Evolutionary conservation across 805 yeast species (phyloP).

Genomic region (Ogataea polymorpha): DNA sequence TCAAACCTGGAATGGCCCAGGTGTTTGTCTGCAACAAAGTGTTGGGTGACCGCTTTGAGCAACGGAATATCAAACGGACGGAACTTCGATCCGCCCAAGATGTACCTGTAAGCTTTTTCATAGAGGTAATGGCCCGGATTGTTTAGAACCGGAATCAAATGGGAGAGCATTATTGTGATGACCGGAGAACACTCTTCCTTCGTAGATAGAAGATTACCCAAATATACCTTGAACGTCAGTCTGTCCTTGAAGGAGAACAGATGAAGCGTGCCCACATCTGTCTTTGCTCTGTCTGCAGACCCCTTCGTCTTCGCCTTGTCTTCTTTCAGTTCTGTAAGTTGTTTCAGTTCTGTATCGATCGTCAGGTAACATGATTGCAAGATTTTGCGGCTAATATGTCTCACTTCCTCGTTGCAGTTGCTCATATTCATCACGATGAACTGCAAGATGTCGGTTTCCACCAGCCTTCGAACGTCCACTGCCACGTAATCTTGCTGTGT

Average conservation of each 20-base stretch:
- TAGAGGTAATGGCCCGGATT: conserved; percentile 74
- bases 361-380: conserved; percentile 43
- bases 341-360: conserved; percentile 37
- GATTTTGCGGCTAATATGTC: conserved; percentile 41
- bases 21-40: conserved; percentile 26
- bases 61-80: conserved; percentile 44
- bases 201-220: conserved; percentile 45
- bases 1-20: conserved; percentile 32
- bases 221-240: conserved; percentile 48
- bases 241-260: conserved; percentile 49
- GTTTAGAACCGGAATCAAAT: conserved; percentile 52
- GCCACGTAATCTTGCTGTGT: conserved; percentile 22
- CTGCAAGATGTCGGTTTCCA: conserved; percentile 55
- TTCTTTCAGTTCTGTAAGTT: conserved; percentile 19
- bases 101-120: conserved; percentile 66
- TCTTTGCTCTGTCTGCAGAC: conserved; percentile 6
- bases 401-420: conserved; percentile 28
- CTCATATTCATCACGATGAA: conserved; percentile 47
- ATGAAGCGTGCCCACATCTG: conserved; percentile 1
- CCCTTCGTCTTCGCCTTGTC: conserved; percentile 10
- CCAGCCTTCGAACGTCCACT: conserved; percentile 53
- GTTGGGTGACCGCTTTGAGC: conserved; percentile 37
- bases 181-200: conserved; percentile 39
- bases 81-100: conserved; percentile 53
- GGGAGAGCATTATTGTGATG: conserved; percentile 53